phyloP scores from a whole-genome alignment of 1,139 yeast genomes.

The Wickerhamiella pararugosa region DNA sequence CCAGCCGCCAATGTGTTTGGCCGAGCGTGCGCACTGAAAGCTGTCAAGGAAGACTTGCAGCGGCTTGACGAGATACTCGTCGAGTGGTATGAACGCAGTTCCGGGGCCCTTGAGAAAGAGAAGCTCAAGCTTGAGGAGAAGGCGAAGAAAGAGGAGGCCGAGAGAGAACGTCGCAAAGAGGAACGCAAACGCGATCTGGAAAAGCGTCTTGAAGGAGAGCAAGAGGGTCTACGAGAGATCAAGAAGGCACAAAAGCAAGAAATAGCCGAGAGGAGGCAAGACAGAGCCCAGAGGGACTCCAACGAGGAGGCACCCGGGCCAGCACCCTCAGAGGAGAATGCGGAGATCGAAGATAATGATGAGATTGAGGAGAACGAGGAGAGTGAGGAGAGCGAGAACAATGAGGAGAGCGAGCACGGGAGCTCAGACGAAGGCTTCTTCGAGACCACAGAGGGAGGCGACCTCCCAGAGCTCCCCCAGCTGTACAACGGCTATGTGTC shows the following conservation, averaged over 20 bases:
- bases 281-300: neutral
- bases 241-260: neutral
- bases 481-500: constrained; percentile 68
- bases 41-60: constrained; percentile 13
- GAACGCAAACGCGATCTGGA: neutral
- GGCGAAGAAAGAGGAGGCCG: neutral
- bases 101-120: neutral
- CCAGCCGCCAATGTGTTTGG: constrained; percentile 14
- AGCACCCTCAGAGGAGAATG: constrained; percentile 10
- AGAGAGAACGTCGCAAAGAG: neutral
- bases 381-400: too few species aligned
- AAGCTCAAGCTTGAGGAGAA: neutral
- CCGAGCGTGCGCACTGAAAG: constrained; percentile 11
- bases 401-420: too few species aligned
- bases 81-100: constrained; percentile 6
- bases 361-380: too few species aligned
- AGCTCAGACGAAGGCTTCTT: constrained; percentile 23
- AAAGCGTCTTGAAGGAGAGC: neutral
- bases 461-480: constrained; percentile 40
- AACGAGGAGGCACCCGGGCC: neutral
- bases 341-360: constrained; percentile 17
- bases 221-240: neutral
- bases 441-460: constrained; percentile 17
- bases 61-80: constrained; percentile 10
- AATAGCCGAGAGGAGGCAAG: neutral